Base-by-base conservation (phyloP, 306 rosid genomes). In the Cercis canadensis region DNA sequence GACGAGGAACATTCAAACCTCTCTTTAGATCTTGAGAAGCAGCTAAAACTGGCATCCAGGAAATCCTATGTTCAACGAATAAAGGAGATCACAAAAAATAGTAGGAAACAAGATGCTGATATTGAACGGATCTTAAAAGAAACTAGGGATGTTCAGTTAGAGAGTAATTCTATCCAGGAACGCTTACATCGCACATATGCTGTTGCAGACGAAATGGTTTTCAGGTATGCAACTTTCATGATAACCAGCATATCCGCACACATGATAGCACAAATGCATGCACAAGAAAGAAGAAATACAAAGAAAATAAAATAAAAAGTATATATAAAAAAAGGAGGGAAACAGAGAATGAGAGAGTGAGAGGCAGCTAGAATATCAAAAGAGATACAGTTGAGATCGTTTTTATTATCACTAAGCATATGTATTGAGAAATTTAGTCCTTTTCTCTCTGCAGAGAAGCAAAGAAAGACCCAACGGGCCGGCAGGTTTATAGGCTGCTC, bases 101-200 rank as follows among this genome's bases (percentile, higher is more conserved):
- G 31, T 1, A 16, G 1, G 7, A 3, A 16, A 65, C 12, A 91
- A 82, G 96, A 91, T 53, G 83, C 87, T 45, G 99, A 87, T 78
- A 82, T 94, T 32, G 91, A 87, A 62, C 81, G 79, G 63, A 94
- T 94, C 65, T 76, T 94, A 62, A 87, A 85, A 75, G 91, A 91
- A 73, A 94, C 96, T 12, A 80, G 99, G 83, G 95, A 83, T 84
- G 86, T 94, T 80, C 99, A 91, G 59, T 65, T 94, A 55, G 96
- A 91, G 79, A 91, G 92, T 81, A 94, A 91, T 51, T 87, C 85
- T 18, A 91, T 91, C 67, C 97, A 77, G 61, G 99, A 94, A 65
- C 82, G 97, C 70, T 93, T 94, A 66, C 90, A 91, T 61, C 83
- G 97, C 19, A 89, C 94, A 0, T 83, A 89, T 62, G 87, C 96